phyloP scores from a whole-genome alignment of 441 rosid genomes.

The Pelargonium citronellum region DNA sequence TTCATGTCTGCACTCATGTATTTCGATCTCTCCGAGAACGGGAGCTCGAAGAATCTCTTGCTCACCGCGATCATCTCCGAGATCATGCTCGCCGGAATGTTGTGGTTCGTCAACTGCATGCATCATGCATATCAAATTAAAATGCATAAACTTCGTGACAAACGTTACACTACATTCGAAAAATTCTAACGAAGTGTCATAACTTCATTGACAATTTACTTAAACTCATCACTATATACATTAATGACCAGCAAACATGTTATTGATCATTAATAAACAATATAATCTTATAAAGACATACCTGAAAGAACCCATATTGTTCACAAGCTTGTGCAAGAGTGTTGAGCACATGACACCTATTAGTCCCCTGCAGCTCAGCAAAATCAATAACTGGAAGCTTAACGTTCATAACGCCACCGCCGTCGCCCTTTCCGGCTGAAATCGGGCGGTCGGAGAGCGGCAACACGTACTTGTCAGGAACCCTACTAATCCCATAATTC shows the following conservation, averaged over 20 bases:
- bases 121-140: not conserved
- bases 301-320: slow-evolving; percentile 74
- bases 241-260: no score
- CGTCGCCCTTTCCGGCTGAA: not conserved
- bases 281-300: slow-evolving; percentile 10
- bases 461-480: slow-evolving; percentile 57
- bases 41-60: slow-evolving; percentile 19
- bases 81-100: slow-evolving; percentile 41
- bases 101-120: slow-evolving; percentile 65
- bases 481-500: slow-evolving; percentile 41
- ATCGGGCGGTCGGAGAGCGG: slow-evolving; percentile 51
- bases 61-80: slow-evolving; percentile 47
- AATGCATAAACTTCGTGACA: not conserved
- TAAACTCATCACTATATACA: not conserved
- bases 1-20: slow-evolving; percentile 67
- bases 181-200: not conserved
- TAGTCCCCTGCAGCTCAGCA: slow-evolving; percentile 44
- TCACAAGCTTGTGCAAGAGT: slow-evolving; percentile 57
- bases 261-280: no score
- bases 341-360: slow-evolving; percentile 41
- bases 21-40: slow-evolving; percentile 52
- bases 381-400: slow-evolving; percentile 67
- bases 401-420: slow-evolving; percentile 24
- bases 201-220: not conserved
- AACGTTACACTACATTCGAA: no score